phyloP scores from a whole-genome alignment of 345 rosid species.

The Populus nigra region DNA sequence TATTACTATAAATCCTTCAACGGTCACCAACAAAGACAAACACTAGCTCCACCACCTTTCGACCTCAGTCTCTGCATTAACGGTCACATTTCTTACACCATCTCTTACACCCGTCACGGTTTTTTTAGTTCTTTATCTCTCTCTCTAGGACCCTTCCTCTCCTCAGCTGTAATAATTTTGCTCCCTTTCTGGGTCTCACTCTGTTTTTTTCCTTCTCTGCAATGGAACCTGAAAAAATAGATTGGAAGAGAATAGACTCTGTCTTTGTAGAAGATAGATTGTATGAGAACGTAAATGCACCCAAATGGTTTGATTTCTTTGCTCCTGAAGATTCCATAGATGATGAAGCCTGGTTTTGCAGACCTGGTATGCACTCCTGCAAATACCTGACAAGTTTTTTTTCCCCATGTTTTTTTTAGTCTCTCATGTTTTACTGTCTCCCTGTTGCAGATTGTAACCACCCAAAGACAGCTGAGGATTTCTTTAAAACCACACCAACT shows the following conservation, averaged over 20 bases:
- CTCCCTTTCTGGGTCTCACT: slow-evolving; percentile 7
- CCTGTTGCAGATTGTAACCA: slow-evolving; percentile 65
- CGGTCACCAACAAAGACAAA: slow-evolving; percentile 33
- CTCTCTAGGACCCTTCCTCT: slow-evolving; percentile 1
- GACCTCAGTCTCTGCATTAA: slow-evolving; percentile 1
- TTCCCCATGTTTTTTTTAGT: neutral
- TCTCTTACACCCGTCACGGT: neutral
- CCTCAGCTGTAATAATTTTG: neutral
- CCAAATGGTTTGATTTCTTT: slow-evolving; percentile 83
- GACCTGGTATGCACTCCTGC: slow-evolving; percentile 47
- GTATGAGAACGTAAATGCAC: slow-evolving; percentile 83
- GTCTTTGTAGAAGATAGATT: slow-evolving; percentile 60
- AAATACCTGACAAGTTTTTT: neutral
- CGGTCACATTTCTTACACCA: neutral
- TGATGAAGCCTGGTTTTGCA: slow-evolving; percentile 82
- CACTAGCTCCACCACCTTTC: slow-evolving; percentile 8
- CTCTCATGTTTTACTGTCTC: neutral
- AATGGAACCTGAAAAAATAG: slow-evolving; percentile 92
- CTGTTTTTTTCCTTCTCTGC: neutral
- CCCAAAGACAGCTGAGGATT: slow-evolving; percentile 77
- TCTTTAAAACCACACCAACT: slow-evolving; percentile 46
- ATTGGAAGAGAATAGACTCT: slow-evolving; percentile 80
- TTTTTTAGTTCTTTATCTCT: slow-evolving; percentile 19
- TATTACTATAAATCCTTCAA: slow-evolving; percentile 14
- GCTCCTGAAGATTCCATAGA: slow-evolving; percentile 33